phyloP scores from a whole-genome alignment of 2,329 filamentous ascomycete species.

The Cercospora canescens region DNA sequence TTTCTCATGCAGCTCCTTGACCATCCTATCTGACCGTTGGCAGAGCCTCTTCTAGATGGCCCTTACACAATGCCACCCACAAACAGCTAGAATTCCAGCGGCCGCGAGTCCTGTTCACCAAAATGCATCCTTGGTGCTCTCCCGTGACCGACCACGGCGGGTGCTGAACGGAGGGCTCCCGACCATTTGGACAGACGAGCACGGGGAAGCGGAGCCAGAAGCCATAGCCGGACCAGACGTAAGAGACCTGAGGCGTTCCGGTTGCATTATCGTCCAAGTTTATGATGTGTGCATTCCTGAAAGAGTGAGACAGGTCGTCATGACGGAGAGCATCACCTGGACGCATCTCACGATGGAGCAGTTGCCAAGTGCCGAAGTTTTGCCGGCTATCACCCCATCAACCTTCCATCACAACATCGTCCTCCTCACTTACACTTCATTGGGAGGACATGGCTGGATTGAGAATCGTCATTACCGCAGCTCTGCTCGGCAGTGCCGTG shows the following conservation, averaged over 20 bases:
- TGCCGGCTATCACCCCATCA: slow-evolving; percentile 1
- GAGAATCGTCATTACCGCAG: not conserved
- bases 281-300: not conserved
- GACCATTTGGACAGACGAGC: not conserved
- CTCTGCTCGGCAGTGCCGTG: not conserved
- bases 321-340: not conserved
- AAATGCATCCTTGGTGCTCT: not conserved
- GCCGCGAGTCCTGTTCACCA: not conserved
- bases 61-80: not conserved
- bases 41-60: not conserved
- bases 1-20: no score
- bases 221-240: not conserved
- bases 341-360: not conserved
- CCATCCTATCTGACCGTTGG: not conserved
- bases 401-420: not conserved
- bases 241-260: not conserved
- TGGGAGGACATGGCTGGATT: not conserved
- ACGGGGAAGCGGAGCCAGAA: no score
- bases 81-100: not conserved
- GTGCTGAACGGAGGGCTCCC: not conserved
- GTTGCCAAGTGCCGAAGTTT: not conserved
- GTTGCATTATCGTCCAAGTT: not conserved
- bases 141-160: not conserved
- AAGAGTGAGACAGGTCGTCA: not conserved
- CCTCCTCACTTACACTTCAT: not conserved